Percentiles rank a stretch among this genome's conserved stretches.
phyloP scores from a whole-genome alignment of 305 asterid genomes.

The Andrographis paniculata region DNA sequence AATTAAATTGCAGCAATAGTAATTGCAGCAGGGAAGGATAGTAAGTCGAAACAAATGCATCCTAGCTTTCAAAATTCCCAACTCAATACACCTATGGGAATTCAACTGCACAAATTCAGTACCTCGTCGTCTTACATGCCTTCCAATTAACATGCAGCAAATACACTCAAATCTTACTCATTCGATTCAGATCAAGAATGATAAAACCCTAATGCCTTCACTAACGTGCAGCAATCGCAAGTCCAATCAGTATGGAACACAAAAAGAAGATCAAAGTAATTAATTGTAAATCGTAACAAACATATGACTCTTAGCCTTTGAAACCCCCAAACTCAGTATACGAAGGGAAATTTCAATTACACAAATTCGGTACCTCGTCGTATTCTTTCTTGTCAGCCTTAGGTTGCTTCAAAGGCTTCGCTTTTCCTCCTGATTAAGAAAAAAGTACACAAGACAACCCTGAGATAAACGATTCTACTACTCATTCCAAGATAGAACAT shows the following conservation, averaged over 20 bases:
- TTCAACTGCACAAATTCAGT: not conserved
- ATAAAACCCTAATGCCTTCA: too few relatives aligned
- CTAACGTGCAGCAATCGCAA: too few relatives aligned
- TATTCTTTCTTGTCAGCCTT: constrained; percentile 71
- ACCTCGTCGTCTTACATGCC: too few relatives aligned
- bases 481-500: not conserved
- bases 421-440: constrained; percentile 65
- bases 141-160: too few relatives aligned
- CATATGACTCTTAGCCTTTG: too few relatives aligned
- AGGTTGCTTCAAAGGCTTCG: constrained; percentile 89
- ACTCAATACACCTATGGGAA: not conserved
- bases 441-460: not conserved
- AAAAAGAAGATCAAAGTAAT: too few relatives aligned
- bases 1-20: too few relatives aligned
- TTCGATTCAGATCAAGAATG: too few relatives aligned
- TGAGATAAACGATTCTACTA: constrained; percentile 2
- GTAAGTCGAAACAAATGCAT: too few relatives aligned
- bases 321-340: not conserved
- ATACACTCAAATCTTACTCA: too few relatives aligned
- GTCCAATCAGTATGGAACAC: too few relatives aligned
- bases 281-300: not conserved
- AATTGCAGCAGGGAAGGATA: not conserved
- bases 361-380: constrained; percentile 48
- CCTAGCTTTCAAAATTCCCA: not conserved
- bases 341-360: constrained; percentile 8